Evolutionary conservation across 768 basidiomycete species (phyloP), one percentile per base, ranked within the genome.

Genomic region (Dictyophora rubrovolvata): DNA sequence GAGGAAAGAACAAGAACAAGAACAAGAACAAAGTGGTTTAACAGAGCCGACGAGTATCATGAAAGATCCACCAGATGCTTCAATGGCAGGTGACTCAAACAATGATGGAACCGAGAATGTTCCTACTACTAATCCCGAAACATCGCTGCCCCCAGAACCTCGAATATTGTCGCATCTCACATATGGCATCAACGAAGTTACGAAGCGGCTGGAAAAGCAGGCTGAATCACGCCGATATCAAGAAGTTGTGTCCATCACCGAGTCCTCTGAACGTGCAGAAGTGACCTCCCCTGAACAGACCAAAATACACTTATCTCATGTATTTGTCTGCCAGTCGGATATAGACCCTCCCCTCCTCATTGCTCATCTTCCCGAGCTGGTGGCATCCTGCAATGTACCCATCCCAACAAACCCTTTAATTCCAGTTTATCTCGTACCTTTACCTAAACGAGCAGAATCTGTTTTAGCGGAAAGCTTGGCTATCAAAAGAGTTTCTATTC

Each of bases 101-200:
- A 20, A 11, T 11, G 22, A 10, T 2, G 11, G 5, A 5, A 17
- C 1, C 8, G 20, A 59, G 10, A 16, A 34, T 33, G 21, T n/a
- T 21, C 14, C 22, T 51, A 10, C 5, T 7, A 59, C 36, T 5
- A 36, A 60, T 1, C 33, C 50, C n/a, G 51, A 54, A 28, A 20
- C 51, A 11, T 18, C 23, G 35, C 18, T 53, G 0, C 54, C 59
- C 5, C 37, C 63, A 10, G 58, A 68, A 10, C 82, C 82, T 1
- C 42, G 63, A 3, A 67, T 84, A 34, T 67, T 81, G 20, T 63
- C 71, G 10, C 79, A 85, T 66, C 60, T 86, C 35, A 68, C 74
- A 10, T 66, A 84, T 51, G 91, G 91, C n/a, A 85, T 93, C 61
- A 93, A 93, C 65, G 74, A 82, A 65, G 86, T 93, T 14, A 90